Evolutionary conservation across 768 basidiomycete genomes (phyloP).

Genomic region (Piloderma croceum): DNA sequence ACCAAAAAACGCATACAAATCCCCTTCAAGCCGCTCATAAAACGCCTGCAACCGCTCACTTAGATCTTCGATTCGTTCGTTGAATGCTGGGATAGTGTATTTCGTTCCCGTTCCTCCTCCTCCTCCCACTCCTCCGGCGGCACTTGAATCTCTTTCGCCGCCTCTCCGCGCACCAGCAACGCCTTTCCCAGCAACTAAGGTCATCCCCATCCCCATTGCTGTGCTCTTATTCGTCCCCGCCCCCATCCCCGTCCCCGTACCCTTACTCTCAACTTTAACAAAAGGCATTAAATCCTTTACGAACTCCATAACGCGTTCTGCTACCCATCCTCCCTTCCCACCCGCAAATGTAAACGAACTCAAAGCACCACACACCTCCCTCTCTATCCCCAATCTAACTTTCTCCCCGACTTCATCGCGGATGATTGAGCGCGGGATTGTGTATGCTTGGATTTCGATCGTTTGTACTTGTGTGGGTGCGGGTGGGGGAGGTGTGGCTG

Average conservation of each 20-base stretch:
- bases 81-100: slow-evolving; percentile 39
- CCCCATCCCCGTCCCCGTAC: slow-evolving; percentile 26
- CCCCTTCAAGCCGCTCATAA: slow-evolving; percentile 60
- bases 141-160: slow-evolving; percentile 4
- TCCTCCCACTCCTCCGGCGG: slow-evolving; percentile 15
- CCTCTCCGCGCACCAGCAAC: no score
- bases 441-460: slow-evolving; percentile 60
- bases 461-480: slow-evolving; percentile 27
- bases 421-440: slow-evolving; percentile 48
- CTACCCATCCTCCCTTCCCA: slow-evolving; percentile 49
- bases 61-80: slow-evolving; percentile 48
- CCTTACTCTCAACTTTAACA: slow-evolving; percentile 30
- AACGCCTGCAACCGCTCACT: slow-evolving; percentile 64
- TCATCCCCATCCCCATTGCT: not conserved
- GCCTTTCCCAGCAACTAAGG: no score
- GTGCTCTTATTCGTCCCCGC: slow-evolving; percentile 15
- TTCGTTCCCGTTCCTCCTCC: slow-evolving; percentile 22
- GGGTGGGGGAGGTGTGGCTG: slow-evolving; percentile 23
- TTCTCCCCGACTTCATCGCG: slow-evolving; percentile 48
- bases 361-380: slow-evolving; percentile 46
- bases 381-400: slow-evolving; percentile 47
- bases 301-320: slow-evolving; percentile 54
- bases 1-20: slow-evolving; percentile 39
- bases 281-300: slow-evolving; percentile 55
- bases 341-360: no score